Percentiles rank a stretch among this genome's conserved stretches.
These are phyloP conservation scores for Microthlaspi erraticum DNA, from an alignment of 345 rosid genomes.

Conservation along the genomic window DNA sequence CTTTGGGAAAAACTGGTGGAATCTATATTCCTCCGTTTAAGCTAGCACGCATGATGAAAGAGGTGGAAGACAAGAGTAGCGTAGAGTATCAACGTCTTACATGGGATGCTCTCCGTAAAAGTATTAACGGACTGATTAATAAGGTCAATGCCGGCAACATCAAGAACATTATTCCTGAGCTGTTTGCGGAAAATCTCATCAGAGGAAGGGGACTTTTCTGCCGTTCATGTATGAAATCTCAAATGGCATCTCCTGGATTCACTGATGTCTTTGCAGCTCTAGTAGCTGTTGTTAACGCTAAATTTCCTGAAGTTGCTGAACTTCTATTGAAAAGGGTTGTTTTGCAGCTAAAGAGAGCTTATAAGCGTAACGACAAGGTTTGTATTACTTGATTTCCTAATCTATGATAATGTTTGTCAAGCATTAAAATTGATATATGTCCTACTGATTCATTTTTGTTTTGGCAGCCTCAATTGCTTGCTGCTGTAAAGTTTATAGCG, in stretches of 20 bases:
- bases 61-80: constrained; percentile 81
- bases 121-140: constrained; percentile 91
- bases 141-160: constrained; percentile 87
- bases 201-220: constrained; percentile 93
- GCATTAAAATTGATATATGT: neutral
- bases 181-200: constrained; percentile 86
- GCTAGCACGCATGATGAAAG: constrained; percentile 90
- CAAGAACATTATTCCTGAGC: constrained; percentile 81
- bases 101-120: constrained; percentile 97
- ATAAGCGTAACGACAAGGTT: constrained; percentile 92
- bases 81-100: constrained; percentile 84
- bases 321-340: constrained; percentile 81
- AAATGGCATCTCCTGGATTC: constrained; percentile 93
- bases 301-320: constrained; percentile 90
- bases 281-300: constrained; percentile 83
- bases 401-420: neutral
- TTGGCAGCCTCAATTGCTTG: constrained; percentile 85
- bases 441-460: constrained; percentile 11
- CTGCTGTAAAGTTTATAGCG: constrained; percentile 92
- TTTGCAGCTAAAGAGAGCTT: constrained; percentile 93
- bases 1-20: constrained; percentile 73
- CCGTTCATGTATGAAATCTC: constrained; percentile 92
- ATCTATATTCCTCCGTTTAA: constrained; percentile 90
- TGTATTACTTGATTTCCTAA: neutral
- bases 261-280: constrained; percentile 91